A percentile compares a stretch with the other conserved stretches of the same genome.
Evolutionary conservation across 2,329 filamentous ascomycete genomes (phyloP).

Genomic region (Fusarium lyarnte): DNA sequence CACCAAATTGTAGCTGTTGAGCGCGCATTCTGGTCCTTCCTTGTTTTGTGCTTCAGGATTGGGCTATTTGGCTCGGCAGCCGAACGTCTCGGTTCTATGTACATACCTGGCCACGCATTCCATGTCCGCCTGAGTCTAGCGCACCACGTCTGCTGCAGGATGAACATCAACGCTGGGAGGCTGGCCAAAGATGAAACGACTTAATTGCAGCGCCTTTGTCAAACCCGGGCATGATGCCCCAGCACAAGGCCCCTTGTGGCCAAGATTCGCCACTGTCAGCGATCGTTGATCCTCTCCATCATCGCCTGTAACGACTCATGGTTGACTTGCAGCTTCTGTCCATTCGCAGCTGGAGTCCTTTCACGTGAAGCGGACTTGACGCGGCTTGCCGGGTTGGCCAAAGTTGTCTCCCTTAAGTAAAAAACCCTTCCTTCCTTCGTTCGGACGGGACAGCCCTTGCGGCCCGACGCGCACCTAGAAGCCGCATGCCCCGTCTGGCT

Average conservation of each 20-base stretch:
- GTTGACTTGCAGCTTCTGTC: slow-evolving; percentile 2
- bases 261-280: not conserved
- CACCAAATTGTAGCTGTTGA: not conserved
- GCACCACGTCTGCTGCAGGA: slow-evolving; percentile 11
- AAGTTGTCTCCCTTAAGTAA: slow-evolving; percentile 32
- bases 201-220: not conserved
- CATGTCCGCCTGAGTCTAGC: slow-evolving; percentile 9
- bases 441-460: slow-evolving; percentile 43
- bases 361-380: slow-evolving; percentile 43
- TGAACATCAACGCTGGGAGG: slow-evolving; percentile 9
- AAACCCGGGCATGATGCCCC: slow-evolving; percentile 1
- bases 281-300: not conserved
- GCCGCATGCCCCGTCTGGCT: slow-evolving; percentile 37
- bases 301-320: not conserved
- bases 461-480: slow-evolving; percentile 43
- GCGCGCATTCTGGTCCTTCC: not conserved
- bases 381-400: slow-evolving; percentile 39
- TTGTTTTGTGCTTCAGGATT: not conserved
- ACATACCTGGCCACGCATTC: slow-evolving; percentile 1
- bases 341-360: slow-evolving; percentile 2
- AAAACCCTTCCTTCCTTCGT: slow-evolving; percentile 31
- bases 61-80: not conserved
- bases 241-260: not conserved
- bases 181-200: slow-evolving; percentile 12
- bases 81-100: not conserved